Base-by-base conservation (phyloP, 2,329 filamentous ascomycete species). In the Colletotrichum tanaceti region DNA sequence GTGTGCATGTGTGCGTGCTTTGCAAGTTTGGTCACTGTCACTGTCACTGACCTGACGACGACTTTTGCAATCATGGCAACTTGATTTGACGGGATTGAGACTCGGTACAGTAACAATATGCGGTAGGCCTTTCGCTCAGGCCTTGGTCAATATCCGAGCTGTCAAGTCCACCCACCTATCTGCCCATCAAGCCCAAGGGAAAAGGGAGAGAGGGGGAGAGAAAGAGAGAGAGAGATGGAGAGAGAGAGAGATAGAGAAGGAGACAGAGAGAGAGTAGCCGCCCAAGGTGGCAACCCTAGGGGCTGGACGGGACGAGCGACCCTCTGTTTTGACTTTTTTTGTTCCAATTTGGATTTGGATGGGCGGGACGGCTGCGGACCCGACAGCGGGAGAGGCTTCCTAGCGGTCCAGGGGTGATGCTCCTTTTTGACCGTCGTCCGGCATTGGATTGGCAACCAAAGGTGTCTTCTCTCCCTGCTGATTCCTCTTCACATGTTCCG, bases 281-380 rank as follows among this genome's bases (percentile, higher is more conserved):
- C 49, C 13, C 7, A 46, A 64, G 64, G 44, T 58, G 60, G 60
- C 22, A 68, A 53, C 24, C 22, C 13, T 41, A n/a, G n/a, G n/a
- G n/a, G n/a, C n/a, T 35, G 38, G 35, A 35, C 41, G 32, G 61
- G 65, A 55, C 61, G 44, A 32, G 6, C 46, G 58, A 20, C 61
- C 61, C 55, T 57, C 50, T 57, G 65, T 68, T 68, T 65, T 65
- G 35, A 68, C 55, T 68, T 68, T 28, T 46, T n/a, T n/a, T n/a
- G 65, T 57, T 50, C 60, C 62, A 55, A 65, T 65, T 47, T 64
- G 53, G 65, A 53, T 53, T n/a, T n/a, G n/a, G n/a, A n/a, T n/a
- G 64, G 59, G 46, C 32, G 60, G 64, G 60, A 54, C 47, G 53
- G 18, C 32, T 55, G 44, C 28, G 9, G 53, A 38, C 38, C 65